Evolutionary conservation across 371 early-diverging fungal genomes (phyloP).

Genomic region (Lichtheimia ornata): DNA sequence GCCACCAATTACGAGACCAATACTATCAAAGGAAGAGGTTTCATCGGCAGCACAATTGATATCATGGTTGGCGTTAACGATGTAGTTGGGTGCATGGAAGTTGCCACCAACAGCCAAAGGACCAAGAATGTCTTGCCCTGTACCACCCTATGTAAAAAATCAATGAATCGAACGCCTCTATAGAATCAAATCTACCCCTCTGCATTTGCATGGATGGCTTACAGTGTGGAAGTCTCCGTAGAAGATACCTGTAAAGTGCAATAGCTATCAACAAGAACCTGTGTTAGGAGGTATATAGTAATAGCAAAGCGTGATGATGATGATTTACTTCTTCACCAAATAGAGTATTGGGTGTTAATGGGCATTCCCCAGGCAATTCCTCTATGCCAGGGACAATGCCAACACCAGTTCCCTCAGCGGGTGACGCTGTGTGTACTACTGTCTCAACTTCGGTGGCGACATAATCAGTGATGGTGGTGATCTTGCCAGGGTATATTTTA

Average conservation of each 20-base stretch:
- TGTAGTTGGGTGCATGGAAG: constrained; percentile 15
- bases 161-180: background rate
- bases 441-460: too few relatives aligned
- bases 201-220: background rate
- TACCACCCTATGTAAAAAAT: constrained; percentile 5
- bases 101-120: constrained; percentile 23
- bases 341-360: background rate
- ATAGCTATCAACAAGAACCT: constrained; percentile 5
- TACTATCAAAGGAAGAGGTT: background rate
- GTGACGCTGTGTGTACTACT: too few relatives aligned
- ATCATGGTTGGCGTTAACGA: constrained; percentile 21
- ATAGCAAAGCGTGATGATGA: background rate
- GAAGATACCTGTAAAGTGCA: constrained; percentile 25
- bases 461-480: too few relatives aligned
- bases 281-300: background rate
- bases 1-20: constrained; percentile 15
- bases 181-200: background rate
- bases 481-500: too few relatives aligned
- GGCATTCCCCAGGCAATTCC: background rate
- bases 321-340: background rate
- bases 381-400: background rate
- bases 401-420: too few relatives aligned
- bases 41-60: background rate
- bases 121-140: constrained; percentile 22
- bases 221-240: constrained; percentile 18